Evolutionary conservation across 2,329 filamentous ascomycete genomes (phyloP).

Genomic region (Neonectria magnoliae): DNA sequence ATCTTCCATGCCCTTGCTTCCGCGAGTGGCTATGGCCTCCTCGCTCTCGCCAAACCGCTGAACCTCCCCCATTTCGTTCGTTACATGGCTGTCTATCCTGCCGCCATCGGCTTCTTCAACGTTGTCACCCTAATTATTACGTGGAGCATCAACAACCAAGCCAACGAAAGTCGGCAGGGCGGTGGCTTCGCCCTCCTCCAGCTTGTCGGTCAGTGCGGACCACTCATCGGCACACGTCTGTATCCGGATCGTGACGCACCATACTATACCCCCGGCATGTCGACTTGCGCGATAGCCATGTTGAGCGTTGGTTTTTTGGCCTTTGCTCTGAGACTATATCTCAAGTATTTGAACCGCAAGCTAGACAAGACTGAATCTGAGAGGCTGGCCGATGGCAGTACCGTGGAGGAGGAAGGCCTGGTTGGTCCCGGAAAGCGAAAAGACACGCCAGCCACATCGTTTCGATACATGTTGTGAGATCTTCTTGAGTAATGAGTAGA

Average conservation of each 20-base stretch:
- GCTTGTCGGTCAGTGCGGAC: slow-evolving; percentile 82
- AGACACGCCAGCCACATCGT: slow-evolving; percentile 42
- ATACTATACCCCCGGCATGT: slow-evolving; percentile 72
- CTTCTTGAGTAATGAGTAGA: slow-evolving; percentile 6
- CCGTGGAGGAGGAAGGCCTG: slow-evolving; percentile 53
- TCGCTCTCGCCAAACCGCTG: slow-evolving; percentile 66
- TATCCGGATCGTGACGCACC: slow-evolving; percentile 70
- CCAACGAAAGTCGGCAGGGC: slow-evolving; percentile 73
- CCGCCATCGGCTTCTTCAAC: slow-evolving; percentile 82
- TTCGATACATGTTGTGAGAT: slow-evolving; percentile 59
- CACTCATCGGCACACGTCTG: slow-evolving; percentile 73
- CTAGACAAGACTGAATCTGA: slow-evolving; percentile 51
- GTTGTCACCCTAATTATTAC: slow-evolving; percentile 86
- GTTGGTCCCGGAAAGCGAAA: slow-evolving; percentile 46
- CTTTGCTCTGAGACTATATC: slow-evolving; percentile 60
- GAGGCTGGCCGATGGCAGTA: slow-evolving; percentile 30
- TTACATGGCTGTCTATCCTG: slow-evolving; percentile 82
- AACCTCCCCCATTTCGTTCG: slow-evolving; percentile 60
- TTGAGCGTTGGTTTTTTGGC: slow-evolving; percentile 67
- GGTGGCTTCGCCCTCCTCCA: slow-evolving; percentile 84
- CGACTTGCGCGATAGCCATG: slow-evolving; percentile 71
- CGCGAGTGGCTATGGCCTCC: slow-evolving; percentile 65
- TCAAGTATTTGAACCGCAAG: slow-evolving; percentile 61
- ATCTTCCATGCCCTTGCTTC: slow-evolving; percentile 76
- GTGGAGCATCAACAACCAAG: slow-evolving; percentile 90